Base-by-base conservation (phyloP, 139 green algal genomes). In the Micromonas pusilla region DNA sequence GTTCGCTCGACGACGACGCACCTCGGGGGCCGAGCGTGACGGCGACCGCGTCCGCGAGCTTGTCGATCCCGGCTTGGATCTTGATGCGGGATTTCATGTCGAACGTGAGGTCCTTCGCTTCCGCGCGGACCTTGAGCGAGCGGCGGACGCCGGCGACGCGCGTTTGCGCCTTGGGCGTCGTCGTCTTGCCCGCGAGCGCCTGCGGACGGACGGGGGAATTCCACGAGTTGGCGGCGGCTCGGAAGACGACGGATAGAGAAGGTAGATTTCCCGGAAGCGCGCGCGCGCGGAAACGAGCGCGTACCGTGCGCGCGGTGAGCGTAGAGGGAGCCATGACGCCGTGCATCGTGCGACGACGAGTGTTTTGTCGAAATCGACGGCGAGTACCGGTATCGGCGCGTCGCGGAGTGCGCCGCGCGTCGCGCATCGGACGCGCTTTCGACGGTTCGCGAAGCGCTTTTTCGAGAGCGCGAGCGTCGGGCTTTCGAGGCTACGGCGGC, bases 1-100 rank as follows among this genome's bases (percentile, higher is more conserved):
- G n/a, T n/a, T n/a, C n/a, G n/a, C n/a, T n/a, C n/a, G n/a, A n/a
- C n/a, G n/a, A n/a, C n/a, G 45, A 34, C 81, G 33, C 74, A 97
- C 93, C 94, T 62, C 95, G 86, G 2, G 95, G 95, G 31, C 95
- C 95, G 63, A 99, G 88, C 0, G 95, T 99, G 19, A 98, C 91
- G 1, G 85, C 87, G 23, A 99, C 95, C 20, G 95, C 94, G 66
- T 98, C 92, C 19, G 95, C 94, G 23, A 99, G 88, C 87, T 99
- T 98, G 86, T 99, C 97, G 81, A 99, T 99, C 66, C 95, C 95
- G 28, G 78, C 70, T 79, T 97, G 92, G 85, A 99, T 92, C 76
- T 87, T 91, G 26, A 80, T 83, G 30, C 95, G 87, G 3, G 90
- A 95, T 28, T 89, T 88, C 34, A 88, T 87, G 81, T 97, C 95